Conservation (phyloP, 768 basidiomycete genomes). For the Obba rivulosa region DNA sequence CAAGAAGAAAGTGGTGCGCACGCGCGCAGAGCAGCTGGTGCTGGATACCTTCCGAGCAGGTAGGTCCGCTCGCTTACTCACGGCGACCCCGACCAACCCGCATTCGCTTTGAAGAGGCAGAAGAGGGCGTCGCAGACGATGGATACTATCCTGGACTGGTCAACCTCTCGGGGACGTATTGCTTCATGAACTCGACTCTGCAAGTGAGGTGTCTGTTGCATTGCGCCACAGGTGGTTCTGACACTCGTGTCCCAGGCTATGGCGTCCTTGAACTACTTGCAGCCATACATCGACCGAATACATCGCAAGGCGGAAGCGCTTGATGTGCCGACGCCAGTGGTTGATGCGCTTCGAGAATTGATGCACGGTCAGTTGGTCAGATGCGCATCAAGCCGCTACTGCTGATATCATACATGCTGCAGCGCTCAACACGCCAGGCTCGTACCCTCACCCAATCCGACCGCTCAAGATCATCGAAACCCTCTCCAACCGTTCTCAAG, state of each 20-base stretch:
- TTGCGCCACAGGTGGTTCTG: neutral
- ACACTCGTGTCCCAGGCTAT: constrained; percentile 54
- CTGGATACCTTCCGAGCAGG: constrained; percentile 13
- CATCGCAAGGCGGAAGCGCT: constrained; percentile 71
- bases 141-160: constrained; percentile 85
- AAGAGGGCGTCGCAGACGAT: constrained; percentile 9
- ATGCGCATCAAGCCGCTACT: constrained; percentile 1
- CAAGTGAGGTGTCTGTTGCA: constrained; percentile 46
- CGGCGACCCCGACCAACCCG: neutral
- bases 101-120: neutral
- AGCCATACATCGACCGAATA: constrained; percentile 72
- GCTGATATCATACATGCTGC: constrained; percentile 4
- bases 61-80: neutral
- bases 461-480: constrained; percentile 70
- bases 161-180: constrained; percentile 93
- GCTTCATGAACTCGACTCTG: constrained; percentile 95
- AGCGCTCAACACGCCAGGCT: constrained; percentile 65
- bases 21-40: constrained; percentile 53
- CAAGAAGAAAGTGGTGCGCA: constrained; percentile 44
- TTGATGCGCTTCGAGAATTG: constrained; percentile 72
- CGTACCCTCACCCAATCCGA: constrained; percentile 56
- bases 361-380: constrained; percentile 45
- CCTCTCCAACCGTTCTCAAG: constrained; percentile 49
- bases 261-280: constrained; percentile 79
- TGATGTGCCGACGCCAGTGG: constrained; percentile 82